phyloP scores from a whole-genome alignment of 805 yeast species.

The Lipomyces sp. region DNA sequence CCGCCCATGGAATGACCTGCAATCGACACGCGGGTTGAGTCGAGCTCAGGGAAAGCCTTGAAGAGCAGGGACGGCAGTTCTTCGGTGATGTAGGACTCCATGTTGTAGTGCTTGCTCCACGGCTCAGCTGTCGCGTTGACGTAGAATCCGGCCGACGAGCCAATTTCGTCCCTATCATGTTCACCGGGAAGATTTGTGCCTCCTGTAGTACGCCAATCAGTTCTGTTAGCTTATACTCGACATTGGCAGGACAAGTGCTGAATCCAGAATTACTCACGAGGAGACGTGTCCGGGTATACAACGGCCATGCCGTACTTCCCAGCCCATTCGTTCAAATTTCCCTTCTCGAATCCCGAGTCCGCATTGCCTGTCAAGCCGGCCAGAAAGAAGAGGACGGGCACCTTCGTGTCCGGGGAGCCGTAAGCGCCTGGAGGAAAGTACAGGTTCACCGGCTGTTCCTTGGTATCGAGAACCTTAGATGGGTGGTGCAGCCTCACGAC shows the following conservation, averaged over 20 bases:
- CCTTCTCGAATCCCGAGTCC: slow-evolving; percentile 88
- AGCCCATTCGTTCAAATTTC: slow-evolving; percentile 77
- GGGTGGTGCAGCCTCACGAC: too few relatives aligned
- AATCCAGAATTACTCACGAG: slow-evolving; percentile 45
- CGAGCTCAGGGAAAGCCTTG: slow-evolving; percentile 45
- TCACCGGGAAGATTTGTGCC: slow-evolving; percentile 78
- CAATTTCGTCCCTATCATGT: slow-evolving; percentile 81
- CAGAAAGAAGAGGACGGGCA: slow-evolving; percentile 74
- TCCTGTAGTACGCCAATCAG: too few relatives aligned
- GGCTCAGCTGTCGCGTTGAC: slow-evolving; percentile 74
- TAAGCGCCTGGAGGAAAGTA: slow-evolving; percentile 63
- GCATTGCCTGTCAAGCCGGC: slow-evolving; percentile 93
- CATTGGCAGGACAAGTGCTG: background rate
- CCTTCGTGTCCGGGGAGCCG: slow-evolving; percentile 34
- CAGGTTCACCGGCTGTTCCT: slow-evolving; percentile 46
- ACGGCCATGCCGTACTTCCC: slow-evolving; percentile 78
- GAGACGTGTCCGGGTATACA: slow-evolving; percentile 95
- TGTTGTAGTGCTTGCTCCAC: slow-evolving; percentile 68
- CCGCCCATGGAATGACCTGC: slow-evolving; percentile 99
- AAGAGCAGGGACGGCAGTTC: slow-evolving; percentile 62
- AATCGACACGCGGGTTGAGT: slow-evolving; percentile 58
- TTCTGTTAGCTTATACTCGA: background rate
- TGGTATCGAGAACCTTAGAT: too few relatives aligned
- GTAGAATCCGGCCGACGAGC: slow-evolving; percentile 93
- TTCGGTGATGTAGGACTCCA: slow-evolving; percentile 76